Evolutionary conservation across 2,329 filamentous ascomycete species (phyloP), one percentile per base, ranked within the genome.

Genomic region (Monascus ruber): DNA sequence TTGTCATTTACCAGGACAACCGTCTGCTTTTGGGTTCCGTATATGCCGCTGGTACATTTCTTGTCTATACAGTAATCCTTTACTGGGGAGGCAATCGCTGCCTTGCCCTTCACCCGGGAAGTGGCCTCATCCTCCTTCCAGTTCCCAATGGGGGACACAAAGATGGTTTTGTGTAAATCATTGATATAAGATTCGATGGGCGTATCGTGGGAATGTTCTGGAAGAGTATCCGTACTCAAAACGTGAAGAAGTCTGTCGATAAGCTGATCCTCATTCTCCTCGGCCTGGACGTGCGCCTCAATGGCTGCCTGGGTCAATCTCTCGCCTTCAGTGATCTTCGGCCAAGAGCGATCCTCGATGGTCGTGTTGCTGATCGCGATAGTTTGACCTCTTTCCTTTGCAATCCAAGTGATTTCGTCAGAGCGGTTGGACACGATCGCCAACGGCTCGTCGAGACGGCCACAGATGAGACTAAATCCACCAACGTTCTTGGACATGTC

Each of bases 21-120:
- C 2, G 72, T 75, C 53, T 79, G 75, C 56, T 76, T 77, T 51
- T 76, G 73, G 4, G 76, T 81, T 0, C 76, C 76, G 51, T 81
- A 80, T 6, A 69, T 55, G 0, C 70, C 71, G 39, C 58, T 62
- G 37, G 56, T 45, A 52, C 70, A 54, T 49, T 59, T 46, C 51
- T 47, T 41, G 3, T 49, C 42, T 26, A 37, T 6, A 1, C 28
- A 31, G 28, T 35, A 10, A 8, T 47, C 38, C 27, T 45, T 33
- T 8, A 8, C 25, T 17, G 43, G 33, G n/a, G 33, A 34, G 32
- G 26, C 33, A 11, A 26, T 56, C 56, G 38, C 38, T 28, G 32
- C 29, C 28, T 39, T 37, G 7, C 39, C 34, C 9, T 38, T 27
- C 9, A 35, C 34, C 27, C 35, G 27, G 7, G 33, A 38, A 10